phyloP scores from a whole-genome alignment of 2,329 filamentous ascomycete species.

The Phaeosphaeria sp. region DNA sequence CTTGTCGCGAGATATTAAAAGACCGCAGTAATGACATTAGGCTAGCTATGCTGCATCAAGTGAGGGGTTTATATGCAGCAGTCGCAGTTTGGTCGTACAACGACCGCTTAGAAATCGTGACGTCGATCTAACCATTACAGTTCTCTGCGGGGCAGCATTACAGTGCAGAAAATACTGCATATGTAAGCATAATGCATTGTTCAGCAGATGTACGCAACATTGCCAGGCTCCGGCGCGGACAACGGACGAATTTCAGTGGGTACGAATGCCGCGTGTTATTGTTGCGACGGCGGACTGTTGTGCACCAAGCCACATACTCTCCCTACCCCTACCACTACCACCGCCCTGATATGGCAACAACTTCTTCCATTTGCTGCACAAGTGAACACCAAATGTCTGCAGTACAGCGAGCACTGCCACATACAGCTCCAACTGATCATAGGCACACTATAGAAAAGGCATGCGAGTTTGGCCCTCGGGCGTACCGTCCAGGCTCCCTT shows the following conservation, averaged over 20 bases:
- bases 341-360: background rate
- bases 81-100: background rate
- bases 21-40: constrained; percentile 30
- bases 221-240: background rate
- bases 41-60: constrained; percentile 10
- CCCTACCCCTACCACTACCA: background rate
- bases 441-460: background rate
- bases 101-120: constrained; percentile 5
- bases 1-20: constrained; percentile 20
- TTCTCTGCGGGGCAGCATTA: background rate
- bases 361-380: background rate
- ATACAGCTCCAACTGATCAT: too few species aligned
- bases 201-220: background rate
- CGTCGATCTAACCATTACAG: background rate
- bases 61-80: constrained; percentile 33
- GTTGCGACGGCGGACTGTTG: background rate
- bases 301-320: background rate
- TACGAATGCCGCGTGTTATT: background rate
- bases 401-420: too few species aligned
- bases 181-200: background rate
- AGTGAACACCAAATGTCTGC: background rate
- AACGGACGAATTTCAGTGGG: background rate
- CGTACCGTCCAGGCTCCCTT: background rate
- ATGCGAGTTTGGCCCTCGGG: background rate
- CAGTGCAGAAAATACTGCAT: background rate